Percentiles rank a stretch among this genome's conserved stretches.
Conservation (phyloP, 768 basidiomycete genomes). For the Boletus reticuloceps region DNA sequence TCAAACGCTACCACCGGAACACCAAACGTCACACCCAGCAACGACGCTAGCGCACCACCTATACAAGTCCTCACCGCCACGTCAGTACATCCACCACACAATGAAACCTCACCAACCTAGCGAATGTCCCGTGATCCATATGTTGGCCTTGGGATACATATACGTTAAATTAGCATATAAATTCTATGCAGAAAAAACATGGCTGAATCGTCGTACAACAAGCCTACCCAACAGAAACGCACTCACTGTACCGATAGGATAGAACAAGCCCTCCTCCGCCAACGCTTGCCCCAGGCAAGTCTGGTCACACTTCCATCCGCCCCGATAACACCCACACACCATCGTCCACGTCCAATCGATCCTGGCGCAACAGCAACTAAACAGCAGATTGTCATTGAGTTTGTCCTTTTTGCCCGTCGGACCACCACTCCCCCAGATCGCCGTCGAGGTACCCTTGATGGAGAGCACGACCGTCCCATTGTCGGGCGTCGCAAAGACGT, state of each 20-base stretch:
- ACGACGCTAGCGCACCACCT: slow-evolving; percentile 69
- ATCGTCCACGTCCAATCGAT: slow-evolving; percentile 93
- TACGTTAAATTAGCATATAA: slow-evolving; percentile 92
- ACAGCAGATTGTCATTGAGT: slow-evolving; percentile 88
- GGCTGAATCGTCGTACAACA: neutral
- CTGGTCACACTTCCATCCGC: slow-evolving; percentile 79
- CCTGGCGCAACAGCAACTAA: slow-evolving; percentile 92
- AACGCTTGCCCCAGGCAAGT: slow-evolving; percentile 75
- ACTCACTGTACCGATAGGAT: slow-evolving; percentile 84
- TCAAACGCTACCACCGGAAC: slow-evolving; percentile 86
- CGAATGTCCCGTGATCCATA: slow-evolving; percentile 85
- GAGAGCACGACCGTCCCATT: slow-evolving; percentile 84
- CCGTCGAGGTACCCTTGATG: slow-evolving; percentile 93
- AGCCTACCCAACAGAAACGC: neutral
- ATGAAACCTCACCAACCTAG: slow-evolving; percentile 46
- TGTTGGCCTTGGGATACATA: slow-evolving; percentile 86
- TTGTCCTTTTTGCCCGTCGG: slow-evolving; percentile 91
- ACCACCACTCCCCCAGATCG: slow-evolving; percentile 68
- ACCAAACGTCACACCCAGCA: slow-evolving; percentile 88
- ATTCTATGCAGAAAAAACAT: slow-evolving; percentile 50
- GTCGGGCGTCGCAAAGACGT: slow-evolving; percentile 82
- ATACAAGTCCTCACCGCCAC: neutral
- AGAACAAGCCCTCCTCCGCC: slow-evolving; percentile 80
- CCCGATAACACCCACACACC: slow-evolving; percentile 85
- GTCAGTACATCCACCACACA: slow-evolving; percentile 22